Evolutionary conservation across 2,329 filamentous ascomycete species (phyloP).

Genomic region (Calonectria hongkongensis): DNA sequence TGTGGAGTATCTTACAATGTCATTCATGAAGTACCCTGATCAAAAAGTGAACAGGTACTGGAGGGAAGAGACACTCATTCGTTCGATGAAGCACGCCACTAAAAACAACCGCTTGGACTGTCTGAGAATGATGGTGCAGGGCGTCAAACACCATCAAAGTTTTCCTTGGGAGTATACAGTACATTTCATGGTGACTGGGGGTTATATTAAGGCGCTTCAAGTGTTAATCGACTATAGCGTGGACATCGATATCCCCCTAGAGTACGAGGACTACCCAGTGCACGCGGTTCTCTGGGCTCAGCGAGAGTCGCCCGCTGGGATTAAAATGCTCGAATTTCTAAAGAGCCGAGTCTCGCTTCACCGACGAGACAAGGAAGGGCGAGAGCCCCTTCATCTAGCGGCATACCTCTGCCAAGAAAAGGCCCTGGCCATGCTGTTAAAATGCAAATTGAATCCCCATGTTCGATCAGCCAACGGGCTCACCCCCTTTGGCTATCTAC

Average conservation of each 20-base stretch:
- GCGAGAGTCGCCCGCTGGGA: neutral
- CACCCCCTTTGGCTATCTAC: slow-evolving; percentile 1
- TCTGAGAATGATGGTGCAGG: slow-evolving; percentile 4
- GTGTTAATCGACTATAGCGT: neutral
- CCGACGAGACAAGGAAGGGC: slow-evolving; percentile 10
- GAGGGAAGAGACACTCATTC: slow-evolving; percentile 2
- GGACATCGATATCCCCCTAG: slow-evolving; percentile 3
- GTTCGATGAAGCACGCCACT: slow-evolving; percentile 7
- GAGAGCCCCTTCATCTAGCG: slow-evolving; percentile 14
- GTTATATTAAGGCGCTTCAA: neutral
- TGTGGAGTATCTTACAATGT: neutral
- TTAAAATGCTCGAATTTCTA: slow-evolving; percentile 7
- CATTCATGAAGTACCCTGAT: neutral
- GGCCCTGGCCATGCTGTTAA: neutral
- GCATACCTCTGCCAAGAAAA: slow-evolving; percentile 4
- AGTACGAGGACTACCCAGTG: slow-evolving; percentile 6
- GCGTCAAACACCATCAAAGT: neutral
- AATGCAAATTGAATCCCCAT: neutral
- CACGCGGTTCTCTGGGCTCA: slow-evolving; percentile 8
- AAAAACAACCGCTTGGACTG: neutral
- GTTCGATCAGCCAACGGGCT: neutral
- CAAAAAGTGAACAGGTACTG: neutral
- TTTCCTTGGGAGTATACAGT: neutral
- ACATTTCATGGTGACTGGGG: neutral
- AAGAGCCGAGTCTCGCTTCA: neutral